phyloP scores from a whole-genome alignment of 345 rosid species.

The Melaleuca quinquenervia region DNA sequence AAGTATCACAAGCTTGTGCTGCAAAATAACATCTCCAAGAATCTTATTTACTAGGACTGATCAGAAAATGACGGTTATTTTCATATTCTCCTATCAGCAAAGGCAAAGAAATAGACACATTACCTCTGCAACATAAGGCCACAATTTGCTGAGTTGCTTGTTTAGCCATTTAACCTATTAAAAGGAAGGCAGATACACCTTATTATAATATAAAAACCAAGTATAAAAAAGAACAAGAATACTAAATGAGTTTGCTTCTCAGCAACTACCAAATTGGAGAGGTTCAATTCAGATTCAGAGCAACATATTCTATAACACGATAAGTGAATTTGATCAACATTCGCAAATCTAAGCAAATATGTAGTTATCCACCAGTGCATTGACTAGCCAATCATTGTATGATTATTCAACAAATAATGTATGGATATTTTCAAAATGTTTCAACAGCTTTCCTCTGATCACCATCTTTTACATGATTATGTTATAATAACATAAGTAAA shows the following conservation, averaged over 20 bases:
- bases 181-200: constrained; percentile 5
- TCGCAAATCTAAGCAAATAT: neutral
- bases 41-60: neutral
- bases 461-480: neutral
- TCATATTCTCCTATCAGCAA: neutral
- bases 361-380: neutral
- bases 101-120: constrained; percentile 5
- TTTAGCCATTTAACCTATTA: constrained; percentile 95
- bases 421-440: neutral
- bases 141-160: constrained; percentile 82
- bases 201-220: neutral
- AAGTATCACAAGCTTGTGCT: neutral
- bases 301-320: neutral
- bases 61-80: neutral
- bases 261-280: neutral
- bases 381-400: neutral
- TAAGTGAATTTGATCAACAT: neutral
- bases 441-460: neutral
- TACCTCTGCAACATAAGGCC: constrained; percentile 97
- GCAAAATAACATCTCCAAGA: neutral
- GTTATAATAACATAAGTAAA: neutral
- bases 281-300: neutral
- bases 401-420: neutral
- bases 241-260: neutral
- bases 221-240: neutral